phyloP scores from a whole-genome alignment of 805 yeast species.

The Cyberlindnera mycetangii region DNA sequence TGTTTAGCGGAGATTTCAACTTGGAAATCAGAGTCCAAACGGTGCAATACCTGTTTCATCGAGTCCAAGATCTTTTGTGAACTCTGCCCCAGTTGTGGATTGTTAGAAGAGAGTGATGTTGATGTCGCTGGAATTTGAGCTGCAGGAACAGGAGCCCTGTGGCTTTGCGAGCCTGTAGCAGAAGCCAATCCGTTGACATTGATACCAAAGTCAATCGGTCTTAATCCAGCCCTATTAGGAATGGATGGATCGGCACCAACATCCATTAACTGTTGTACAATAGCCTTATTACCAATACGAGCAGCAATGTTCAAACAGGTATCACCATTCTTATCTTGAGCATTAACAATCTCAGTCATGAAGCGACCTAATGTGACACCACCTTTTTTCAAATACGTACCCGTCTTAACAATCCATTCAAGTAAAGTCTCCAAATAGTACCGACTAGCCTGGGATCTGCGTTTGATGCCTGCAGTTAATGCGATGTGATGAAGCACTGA shows the following conservation, averaged over 20 bases:
- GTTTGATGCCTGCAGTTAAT: conserved; percentile 71
- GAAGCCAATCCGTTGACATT: conserved; percentile 34
- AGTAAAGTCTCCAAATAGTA: conserved; percentile 69
- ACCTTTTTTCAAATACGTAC: conserved; percentile 42
- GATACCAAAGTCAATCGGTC: conserved; percentile 84
- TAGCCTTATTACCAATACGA: conserved; percentile 74
- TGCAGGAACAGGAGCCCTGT: neutral
- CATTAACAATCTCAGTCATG: conserved; percentile 72
- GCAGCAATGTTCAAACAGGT: conserved; percentile 94
- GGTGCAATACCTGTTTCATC: conserved; percentile 46
- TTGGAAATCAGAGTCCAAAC: conserved; percentile 58
- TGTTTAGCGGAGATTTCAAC: conserved; percentile 54
- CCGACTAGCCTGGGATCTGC: conserved; percentile 67
- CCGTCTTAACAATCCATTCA: conserved; percentile 72
- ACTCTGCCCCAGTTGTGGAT: conserved; percentile 18
- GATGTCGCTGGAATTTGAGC: neutral
- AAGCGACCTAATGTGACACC: conserved; percentile 52
- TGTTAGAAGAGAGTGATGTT: neutral
- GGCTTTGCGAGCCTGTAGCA: neutral
- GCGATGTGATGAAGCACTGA: conserved; percentile 87
- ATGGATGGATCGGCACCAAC: conserved; percentile 83
- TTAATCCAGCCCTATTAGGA: conserved; percentile 80
- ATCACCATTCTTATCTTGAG: conserved; percentile 91
- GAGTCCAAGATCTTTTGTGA: conserved; percentile 44
- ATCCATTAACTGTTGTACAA: conserved; percentile 77